A percentile compares a stretch with the other conserved stretches of the same genome.
These are phyloP conservation scores for Amanita exitialis DNA, from an alignment of 768 basidiomycete genomes.

Conservation along the genomic window DNA sequence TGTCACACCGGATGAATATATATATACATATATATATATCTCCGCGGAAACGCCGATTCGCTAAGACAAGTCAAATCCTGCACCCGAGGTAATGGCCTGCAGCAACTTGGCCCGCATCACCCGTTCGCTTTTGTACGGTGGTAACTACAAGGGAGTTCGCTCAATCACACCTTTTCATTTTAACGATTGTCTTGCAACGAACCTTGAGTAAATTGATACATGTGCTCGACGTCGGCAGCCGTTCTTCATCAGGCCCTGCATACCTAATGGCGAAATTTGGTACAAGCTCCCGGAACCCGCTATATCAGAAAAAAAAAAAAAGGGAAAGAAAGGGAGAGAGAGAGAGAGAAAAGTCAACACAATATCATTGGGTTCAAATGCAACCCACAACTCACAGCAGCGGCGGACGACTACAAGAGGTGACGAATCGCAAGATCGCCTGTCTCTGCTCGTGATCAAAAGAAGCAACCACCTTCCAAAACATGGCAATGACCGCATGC, in stretches of 20 bases:
- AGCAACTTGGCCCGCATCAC: slow-evolving; percentile 67
- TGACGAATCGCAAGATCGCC: slow-evolving; percentile 80
- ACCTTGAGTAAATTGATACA: slow-evolving; percentile 93
- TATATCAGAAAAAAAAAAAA: slow-evolving; percentile 13
- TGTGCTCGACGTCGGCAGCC: slow-evolving; percentile 72
- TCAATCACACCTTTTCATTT: not conserved
- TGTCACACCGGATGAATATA: not conserved
- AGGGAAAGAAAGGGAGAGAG: no score
- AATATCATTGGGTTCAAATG: not conserved
- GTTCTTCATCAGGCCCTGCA: slow-evolving; percentile 58
- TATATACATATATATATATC: not conserved
- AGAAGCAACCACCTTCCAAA: slow-evolving; percentile 78
- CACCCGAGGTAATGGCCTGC: slow-evolving; percentile 78
- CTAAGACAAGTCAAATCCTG: slow-evolving; percentile 73
- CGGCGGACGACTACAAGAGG: slow-evolving; percentile 85
- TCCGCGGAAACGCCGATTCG: not conserved
- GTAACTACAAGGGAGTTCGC: slow-evolving; percentile 42
- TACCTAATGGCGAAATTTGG: slow-evolving; percentile 88
- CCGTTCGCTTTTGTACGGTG: slow-evolving; percentile 53
- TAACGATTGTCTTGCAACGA: not conserved
- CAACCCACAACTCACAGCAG: slow-evolving; percentile 47
- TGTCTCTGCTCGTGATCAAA: slow-evolving; percentile 77
- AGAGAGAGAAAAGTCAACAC: no score
- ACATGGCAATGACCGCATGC: slow-evolving; percentile 61
- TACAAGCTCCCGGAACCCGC: slow-evolving; percentile 78